Percentiles rank a stretch among this genome's conserved stretches.
Conservation (phyloP, 108 stramenopile genomes). For the Cyclostephanos tholiformis region DNA sequence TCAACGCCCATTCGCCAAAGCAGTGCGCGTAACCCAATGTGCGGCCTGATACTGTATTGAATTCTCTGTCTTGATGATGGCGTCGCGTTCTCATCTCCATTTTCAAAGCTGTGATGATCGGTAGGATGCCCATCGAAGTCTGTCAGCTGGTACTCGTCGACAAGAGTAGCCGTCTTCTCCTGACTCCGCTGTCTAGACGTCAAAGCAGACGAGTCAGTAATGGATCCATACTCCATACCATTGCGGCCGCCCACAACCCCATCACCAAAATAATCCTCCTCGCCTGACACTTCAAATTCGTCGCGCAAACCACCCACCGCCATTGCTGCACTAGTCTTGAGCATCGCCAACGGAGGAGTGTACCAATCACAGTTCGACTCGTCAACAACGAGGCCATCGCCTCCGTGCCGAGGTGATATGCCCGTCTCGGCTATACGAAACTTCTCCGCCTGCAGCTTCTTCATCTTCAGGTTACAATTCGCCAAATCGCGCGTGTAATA, state of each 20-base stretch:
- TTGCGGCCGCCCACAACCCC: not conserved
- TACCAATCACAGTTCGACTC: conserved; percentile 24
- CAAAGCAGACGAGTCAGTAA: not conserved
- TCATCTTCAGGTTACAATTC: conserved; percentile 59
- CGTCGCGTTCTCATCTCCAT: not conserved
- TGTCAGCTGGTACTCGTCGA: conserved; percentile 29
- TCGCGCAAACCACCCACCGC: conserved; percentile 39
- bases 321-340: conserved; percentile 33
- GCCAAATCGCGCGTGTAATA: conserved; percentile 83
- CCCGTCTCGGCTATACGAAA: conserved; percentile 71
- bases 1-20: conserved; percentile 54
- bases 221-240: conserved; percentile 9
- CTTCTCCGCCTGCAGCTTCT: conserved; percentile 63
- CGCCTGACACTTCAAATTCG: conserved; percentile 46
- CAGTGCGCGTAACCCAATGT: conserved; percentile 29
- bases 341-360: conserved; percentile 25
- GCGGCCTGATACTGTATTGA: conserved; percentile 11
- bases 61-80: conserved; percentile 2
- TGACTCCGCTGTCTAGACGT: not conserved
- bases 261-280: conserved; percentile 37
- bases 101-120: not conserved
- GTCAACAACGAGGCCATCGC: not conserved
- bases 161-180: conserved; percentile 21
- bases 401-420: conserved; percentile 11
- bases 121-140: conserved; percentile 11